Evolutionary conservation across 768 basidiomycete genomes (phyloP), one percentile per base, ranked within the genome.

Genomic region (Leccinum imitatum): DNA sequence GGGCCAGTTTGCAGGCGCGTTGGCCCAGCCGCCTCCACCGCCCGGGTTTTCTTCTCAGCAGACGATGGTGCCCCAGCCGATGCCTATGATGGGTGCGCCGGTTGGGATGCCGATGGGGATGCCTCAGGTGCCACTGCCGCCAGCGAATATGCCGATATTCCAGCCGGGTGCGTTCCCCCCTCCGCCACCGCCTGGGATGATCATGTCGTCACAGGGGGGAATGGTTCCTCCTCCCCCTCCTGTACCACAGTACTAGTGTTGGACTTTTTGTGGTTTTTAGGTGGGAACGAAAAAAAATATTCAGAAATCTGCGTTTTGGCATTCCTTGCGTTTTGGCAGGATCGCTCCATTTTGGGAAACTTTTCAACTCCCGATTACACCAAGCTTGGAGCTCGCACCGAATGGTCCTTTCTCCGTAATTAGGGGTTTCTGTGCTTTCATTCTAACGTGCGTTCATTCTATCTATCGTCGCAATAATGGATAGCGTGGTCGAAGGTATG

Each of bases 1-100:
- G 77, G 94, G 94, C n/a, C 94, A 95, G 75, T 96, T 94, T 70
- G 94, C 94, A 10, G 94, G 94, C 41, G 89, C 83, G 15, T 81
- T 97, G 57, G 90, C 93, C 3, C 87, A 84, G 53, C 90, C 90
- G 0, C 87, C 90, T 2, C 91, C 44, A 46, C 44, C 44, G 1
- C 44, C 44, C n/a, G 44, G 44, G 44, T 46, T 46, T 19, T 10
- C 44, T 3, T 19, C 92, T 0, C 91, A 91, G 0, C 75, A 69
- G 51, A 61, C 60, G 4, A 75, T 77, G 64, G 39, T 41, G 17
- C 39, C 39, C 39, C 39, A 46, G 44, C 19, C 10, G 44, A 46
- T 46, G 44, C 71, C 71, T 59, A 69, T 74, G 65, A 77, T 77
- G 76, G 70, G 68, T 50, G 67, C 56, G 31, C 69, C 73, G 1